Base-by-base conservation (phyloP, 1,284 basidiomycete genomes). In the Meripilus lineatus region DNA sequence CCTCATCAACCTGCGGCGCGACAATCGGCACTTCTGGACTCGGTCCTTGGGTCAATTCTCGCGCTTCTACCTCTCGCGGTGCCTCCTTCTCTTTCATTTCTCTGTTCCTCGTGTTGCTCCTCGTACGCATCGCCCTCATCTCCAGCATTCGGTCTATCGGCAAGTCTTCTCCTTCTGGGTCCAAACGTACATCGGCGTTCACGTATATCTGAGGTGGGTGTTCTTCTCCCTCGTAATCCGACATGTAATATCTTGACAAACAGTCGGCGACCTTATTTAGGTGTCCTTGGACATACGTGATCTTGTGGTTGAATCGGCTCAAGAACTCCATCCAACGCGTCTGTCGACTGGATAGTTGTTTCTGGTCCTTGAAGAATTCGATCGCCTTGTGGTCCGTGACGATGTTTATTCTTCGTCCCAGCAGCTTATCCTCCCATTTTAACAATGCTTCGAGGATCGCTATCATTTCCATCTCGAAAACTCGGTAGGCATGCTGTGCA, bases 381-480 rank as follows among this genome's bases (percentile, higher is more conserved):
- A 72, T 49, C 0, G 64, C 58, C 36, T 65, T 50, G 44, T 73
- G 68, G 47, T 73, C 65, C 0, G 66, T 70, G 1, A 68, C n/a
- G n/a, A n/a, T n/a, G n/a, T n/a, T n/a, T n/a, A n/a, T n/a, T n/a
- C n/a, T n/a, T n/a, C n/a, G n/a, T n/a, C n/a, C n/a, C n/a, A n/a
- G n/a, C n/a, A n/a, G n/a, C n/a, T n/a, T n/a, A n/a, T n/a, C n/a
- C n/a, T 10, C 36, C 23, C n/a, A 68, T 32, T 38, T n/a, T 6
- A 24, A 14, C 64, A 35, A 64, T 0, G 61, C 64, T 48, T 69
- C 60, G 0, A 72, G 43, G 0, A 71, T 63, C 0, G 63, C 68
- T 2, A 72, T 41, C n/a, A n/a, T n/a, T n/a, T n/a, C n/a, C n/a
- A n/a, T n/a, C n/a, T n/a, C n/a, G n/a, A n/a, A n/a, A n/a, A 63